Percentiles rank a stretch among this genome's conserved stretches.
Conservation (phyloP, 331 rosid species). For the Phaseolus coccineus region DNA sequence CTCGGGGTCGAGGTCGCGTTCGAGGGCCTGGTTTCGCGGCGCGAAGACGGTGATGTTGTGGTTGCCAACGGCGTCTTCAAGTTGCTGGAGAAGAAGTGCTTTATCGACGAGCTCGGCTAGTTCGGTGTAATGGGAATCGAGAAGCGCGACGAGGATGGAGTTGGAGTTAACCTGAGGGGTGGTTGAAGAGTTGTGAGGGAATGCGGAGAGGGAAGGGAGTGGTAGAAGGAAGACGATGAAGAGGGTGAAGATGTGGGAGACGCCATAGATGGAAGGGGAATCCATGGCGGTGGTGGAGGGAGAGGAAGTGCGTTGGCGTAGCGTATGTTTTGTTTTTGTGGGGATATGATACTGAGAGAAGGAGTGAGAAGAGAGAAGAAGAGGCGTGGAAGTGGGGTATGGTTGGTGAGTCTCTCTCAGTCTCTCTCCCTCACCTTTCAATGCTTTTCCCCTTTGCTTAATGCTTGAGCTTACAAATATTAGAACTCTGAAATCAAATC, state of each 20-base stretch:
- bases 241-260: constrained; percentile 33
- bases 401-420: constrained; percentile 26
- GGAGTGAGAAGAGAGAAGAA: constrained; percentile 1
- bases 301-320: neutral
- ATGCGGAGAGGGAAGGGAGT: constrained; percentile 45
- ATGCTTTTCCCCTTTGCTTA: constrained; percentile 48
- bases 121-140: constrained; percentile 93
- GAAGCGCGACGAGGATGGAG: constrained; percentile 90
- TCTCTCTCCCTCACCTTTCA: neutral
- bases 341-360: neutral
- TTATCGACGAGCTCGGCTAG: constrained; percentile 92
- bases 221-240: constrained; percentile 39
- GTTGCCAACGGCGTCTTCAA: constrained; percentile 71
- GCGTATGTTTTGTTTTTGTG: neutral
- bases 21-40: constrained; percentile 77
- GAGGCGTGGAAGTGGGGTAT: constrained; percentile 24
- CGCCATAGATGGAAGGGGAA: constrained; percentile 60
- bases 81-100: constrained; percentile 80
- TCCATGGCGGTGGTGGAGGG: constrained; percentile 65
- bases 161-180: constrained; percentile 77
- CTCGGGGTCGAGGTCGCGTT: constrained; percentile 85
- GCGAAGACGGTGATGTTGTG: constrained; percentile 92
- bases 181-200: constrained; percentile 51
- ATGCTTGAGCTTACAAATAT: neutral
- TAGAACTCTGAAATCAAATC: neutral